These are phyloP conservation scores for Citrus trifoliata DNA, from an alignment of 345 rosid genomes.

Conservation along the genomic window DNA sequence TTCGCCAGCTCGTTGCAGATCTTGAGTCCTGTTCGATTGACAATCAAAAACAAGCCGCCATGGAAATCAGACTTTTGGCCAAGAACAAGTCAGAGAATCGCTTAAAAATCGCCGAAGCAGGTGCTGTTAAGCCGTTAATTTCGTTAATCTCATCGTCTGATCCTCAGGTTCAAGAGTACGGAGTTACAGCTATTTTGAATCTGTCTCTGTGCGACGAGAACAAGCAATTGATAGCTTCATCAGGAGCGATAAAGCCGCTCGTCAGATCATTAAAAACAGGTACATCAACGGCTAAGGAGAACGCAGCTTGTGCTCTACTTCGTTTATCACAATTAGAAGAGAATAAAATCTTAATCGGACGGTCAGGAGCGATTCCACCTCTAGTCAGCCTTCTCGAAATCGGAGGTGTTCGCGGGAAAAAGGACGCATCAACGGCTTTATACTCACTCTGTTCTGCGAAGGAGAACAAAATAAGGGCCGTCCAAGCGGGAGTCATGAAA, in stretches of 20 bases:
- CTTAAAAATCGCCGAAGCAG: slow-evolving; percentile 72
- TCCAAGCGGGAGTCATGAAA: slow-evolving; percentile 76
- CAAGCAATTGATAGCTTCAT: slow-evolving; percentile 61
- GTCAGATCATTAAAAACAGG: slow-evolving; percentile 71
- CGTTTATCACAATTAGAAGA: slow-evolving; percentile 85
- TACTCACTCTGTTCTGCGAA: slow-evolving; percentile 73
- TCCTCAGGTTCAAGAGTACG: slow-evolving; percentile 80
- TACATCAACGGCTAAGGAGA: slow-evolving; percentile 74
- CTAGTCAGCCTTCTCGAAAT: slow-evolving; percentile 61
- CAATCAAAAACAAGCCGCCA: slow-evolving; percentile 88
- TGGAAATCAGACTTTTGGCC: slow-evolving; percentile 90
- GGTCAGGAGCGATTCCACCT: slow-evolving; percentile 86
- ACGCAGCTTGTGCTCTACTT: slow-evolving; percentile 91
- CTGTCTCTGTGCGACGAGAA: slow-evolving; percentile 95
- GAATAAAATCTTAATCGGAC: slow-evolving; percentile 77
- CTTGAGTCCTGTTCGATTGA: slow-evolving; percentile 76
- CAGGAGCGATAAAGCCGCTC: slow-evolving; percentile 88
- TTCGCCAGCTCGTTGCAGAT: slow-evolving; percentile 62
- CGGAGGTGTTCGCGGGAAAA: slow-evolving; percentile 77
- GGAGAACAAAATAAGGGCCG: slow-evolving; percentile 85
- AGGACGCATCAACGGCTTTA: slow-evolving; percentile 90
- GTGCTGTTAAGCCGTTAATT: slow-evolving; percentile 79
- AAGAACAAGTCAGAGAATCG: slow-evolving; percentile 90
- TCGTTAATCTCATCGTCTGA: slow-evolving; percentile 65
- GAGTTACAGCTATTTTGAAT: slow-evolving; percentile 88